Evolutionary conservation across 2,329 filamentous ascomycete genomes (phyloP).

Genomic region (Mariannaea sp.): DNA sequence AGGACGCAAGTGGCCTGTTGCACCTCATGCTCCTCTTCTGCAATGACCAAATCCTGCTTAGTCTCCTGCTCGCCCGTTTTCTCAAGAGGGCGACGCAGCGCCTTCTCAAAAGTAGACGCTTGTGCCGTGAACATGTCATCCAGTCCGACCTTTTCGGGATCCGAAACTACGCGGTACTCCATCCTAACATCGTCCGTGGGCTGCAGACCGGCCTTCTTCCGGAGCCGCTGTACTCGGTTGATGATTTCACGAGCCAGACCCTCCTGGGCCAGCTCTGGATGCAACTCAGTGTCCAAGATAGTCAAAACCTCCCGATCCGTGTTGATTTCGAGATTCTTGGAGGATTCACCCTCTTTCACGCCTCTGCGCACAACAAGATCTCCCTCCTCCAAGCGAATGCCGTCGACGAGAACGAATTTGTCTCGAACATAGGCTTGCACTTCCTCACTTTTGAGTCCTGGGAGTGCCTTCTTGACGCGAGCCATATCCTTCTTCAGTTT

Average conservation of each 20-base stretch:
- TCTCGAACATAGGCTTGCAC: slow-evolving; percentile 77
- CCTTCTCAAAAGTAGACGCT: slow-evolving; percentile 72
- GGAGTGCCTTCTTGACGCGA: slow-evolving; percentile 89
- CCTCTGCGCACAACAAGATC: slow-evolving; percentile 81
- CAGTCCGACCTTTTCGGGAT: slow-evolving; percentile 77
- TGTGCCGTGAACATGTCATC: slow-evolving; percentile 72
- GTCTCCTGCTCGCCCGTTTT: slow-evolving; percentile 33
- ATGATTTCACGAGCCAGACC: slow-evolving; percentile 91
- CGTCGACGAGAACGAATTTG: slow-evolving; percentile 80
- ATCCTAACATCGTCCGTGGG: slow-evolving; percentile 95
- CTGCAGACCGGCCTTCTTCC: slow-evolving; percentile 90
- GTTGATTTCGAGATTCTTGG: slow-evolving; percentile 80
- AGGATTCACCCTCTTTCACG: slow-evolving; percentile 72
- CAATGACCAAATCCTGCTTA: slow-evolving; percentile 57
- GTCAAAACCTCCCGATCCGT: slow-evolving; percentile 89
- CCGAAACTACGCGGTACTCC: slow-evolving; percentile 82
- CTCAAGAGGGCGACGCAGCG: slow-evolving; percentile 76
- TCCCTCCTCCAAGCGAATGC: slow-evolving; percentile 79
- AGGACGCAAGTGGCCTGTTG: slow-evolving; percentile 82
- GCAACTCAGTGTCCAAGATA: slow-evolving; percentile 81
- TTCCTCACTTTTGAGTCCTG: slow-evolving; percentile 75
- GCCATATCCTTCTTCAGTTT: slow-evolving; percentile 95
- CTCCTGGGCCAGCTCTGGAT: slow-evolving; percentile 86
- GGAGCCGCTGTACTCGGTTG: slow-evolving; percentile 86
- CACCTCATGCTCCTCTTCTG: slow-evolving; percentile 84